Evolutionary conservation across 768 basidiomycete genomes (phyloP), one percentile per base, ranked within the genome.

Genomic region (Amanita molliuscula): DNA sequence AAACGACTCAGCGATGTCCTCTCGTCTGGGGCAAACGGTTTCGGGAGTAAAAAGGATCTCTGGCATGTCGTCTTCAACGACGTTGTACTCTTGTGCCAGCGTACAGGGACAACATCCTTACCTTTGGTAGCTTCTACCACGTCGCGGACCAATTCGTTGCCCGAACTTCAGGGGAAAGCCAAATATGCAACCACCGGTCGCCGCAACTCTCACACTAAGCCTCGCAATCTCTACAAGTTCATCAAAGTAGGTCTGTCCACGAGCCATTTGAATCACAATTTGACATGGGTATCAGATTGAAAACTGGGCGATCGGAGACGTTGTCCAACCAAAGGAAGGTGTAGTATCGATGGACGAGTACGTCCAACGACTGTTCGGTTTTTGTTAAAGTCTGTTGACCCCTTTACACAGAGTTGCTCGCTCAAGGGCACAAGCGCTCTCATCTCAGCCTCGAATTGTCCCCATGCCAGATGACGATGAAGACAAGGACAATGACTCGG

Each of bases 21-120:
- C 31, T 73, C 31, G 31, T 31, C 49, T 16, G 44, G 51, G 50
- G 65, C 75, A 10, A 71, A 71, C 71, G 83, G 61, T 59, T 60
- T 76, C 15, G 76, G 75, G 31, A 72, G 84, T 28, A 88, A 86
- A 71, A 83, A 84, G 60, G 95, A 99, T 58, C 61, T 92, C 38
- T 99, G 96, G 96, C 75, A 94, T 48, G 89, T 99, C 1, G 80
- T 84, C 11, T 97, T 99, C 72, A 94, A 93, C 50, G 96, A 99
- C 60, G 95, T 99, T 41, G 84, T 92, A 4, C 67, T 99, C 33
- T 78, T 92, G 41, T 98, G 94, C 63, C 89, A 93, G 59, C 76
- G 89, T 48, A 87, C 84, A 2, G 95, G 96, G 8, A 84, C 84
- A 6, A 99, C 96, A 0, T 86, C 84, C 6, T 62, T 92, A 43